Base-by-base conservation (phyloP, 1,139 yeast genomes). In the Lodderomyces elongisporus region DNA sequence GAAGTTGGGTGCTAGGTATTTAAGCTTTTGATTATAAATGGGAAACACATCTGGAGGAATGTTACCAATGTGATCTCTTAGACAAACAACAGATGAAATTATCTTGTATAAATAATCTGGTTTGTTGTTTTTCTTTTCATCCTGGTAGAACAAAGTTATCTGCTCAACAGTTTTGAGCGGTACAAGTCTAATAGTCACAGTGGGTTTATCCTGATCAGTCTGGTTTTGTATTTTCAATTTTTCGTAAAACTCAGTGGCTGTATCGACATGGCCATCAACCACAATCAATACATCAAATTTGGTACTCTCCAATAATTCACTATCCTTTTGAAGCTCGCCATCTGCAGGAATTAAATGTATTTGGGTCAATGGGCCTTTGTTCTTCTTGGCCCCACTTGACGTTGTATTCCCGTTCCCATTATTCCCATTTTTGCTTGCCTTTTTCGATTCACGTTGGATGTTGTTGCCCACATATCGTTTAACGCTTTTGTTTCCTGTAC, bases 91-190 rank as follows among this genome's bases (percentile, higher is more conserved):
- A 1, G 95, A 87, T 1, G 95, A 85, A 2, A 89, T 78, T 14
- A 84, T 75, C 30, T 75, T 76, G 44, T 77, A 81, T 34, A 85
- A 59, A 47, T 76, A 75, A 17, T 70, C 66, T 15, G 61, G 56
- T 8, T 67, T 58, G 16, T 51, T 48, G n/a, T n/a, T n/a, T n/a
- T n/a, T n/a, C 21, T 48, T 49, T 20, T 49, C 50, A 3, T 49
- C 46, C 20, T 49, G 50, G 22, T 66, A 62, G 38, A 47, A 59
- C 25, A 58, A 46, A 44, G 55, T 75, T 41, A 81, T 76, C 49
- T 89, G 97, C 47, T 89, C 96, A 21, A 87, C 78, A 2, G 95
- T 81, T 49, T 85, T 79, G 42, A 81, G 74, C 2, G 95, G 84
- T 2, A 85, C 74, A 17, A 89, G 60, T 25, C 91, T 63, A 16